phyloP scores from a whole-genome alignment of 768 basidiomycete genomes.

The Suillus tomentosus region DNA sequence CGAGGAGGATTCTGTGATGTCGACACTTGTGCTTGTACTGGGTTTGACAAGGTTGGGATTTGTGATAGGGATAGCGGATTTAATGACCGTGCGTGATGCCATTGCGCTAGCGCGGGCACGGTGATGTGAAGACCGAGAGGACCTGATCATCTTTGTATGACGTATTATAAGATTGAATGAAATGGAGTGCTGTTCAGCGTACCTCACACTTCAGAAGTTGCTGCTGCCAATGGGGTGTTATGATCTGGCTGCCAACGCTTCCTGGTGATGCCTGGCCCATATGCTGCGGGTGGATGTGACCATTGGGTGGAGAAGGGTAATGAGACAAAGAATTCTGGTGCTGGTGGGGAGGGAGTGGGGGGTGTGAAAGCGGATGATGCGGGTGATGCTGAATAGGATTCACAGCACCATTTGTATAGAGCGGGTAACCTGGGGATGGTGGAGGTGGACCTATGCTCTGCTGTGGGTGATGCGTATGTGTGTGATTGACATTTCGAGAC shows the following conservation, averaged over 20 bases:
- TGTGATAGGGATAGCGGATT: conserved; percentile 88
- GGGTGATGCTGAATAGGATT: conserved; percentile 63
- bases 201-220: conserved; percentile 93
- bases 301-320: conserved; percentile 78
- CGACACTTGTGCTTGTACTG: conserved; percentile 22
- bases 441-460: conserved; percentile 60
- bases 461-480: conserved; percentile 51
- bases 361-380: conserved; percentile 48
- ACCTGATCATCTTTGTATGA: conserved; percentile 69
- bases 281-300: conserved; percentile 60
- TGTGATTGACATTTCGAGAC: conserved; percentile 40
- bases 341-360: conserved; percentile 66
- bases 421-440: conserved; percentile 71
- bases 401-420: conserved; percentile 72
- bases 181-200: conserved; percentile 33
- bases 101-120: conserved; percentile 94
- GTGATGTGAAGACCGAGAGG: conserved; percentile 87
- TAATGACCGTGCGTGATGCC: conserved; percentile 84
- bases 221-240: conserved; percentile 89
- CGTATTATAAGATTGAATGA: conserved; percentile 20
- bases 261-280: conserved; percentile 62
- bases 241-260: conserved; percentile 56
- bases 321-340: conserved; percentile 81
- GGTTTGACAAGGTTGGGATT: conserved; percentile 79
- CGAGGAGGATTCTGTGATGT: conserved; percentile 24